phyloP scores from a whole-genome alignment of 2,329 filamentous ascomycete genomes.

The Monilinia fructicola region DNA sequence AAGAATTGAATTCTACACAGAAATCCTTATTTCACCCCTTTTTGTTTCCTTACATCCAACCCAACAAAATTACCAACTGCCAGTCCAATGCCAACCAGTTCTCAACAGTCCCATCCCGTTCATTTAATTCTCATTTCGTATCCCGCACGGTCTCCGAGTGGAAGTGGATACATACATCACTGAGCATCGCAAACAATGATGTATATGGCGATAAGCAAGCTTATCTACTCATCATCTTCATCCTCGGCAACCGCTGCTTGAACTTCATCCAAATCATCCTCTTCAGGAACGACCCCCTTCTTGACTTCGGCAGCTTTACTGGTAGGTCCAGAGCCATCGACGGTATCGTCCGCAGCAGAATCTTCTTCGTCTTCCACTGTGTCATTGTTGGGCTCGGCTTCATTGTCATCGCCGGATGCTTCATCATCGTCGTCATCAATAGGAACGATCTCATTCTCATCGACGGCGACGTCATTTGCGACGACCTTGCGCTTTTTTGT shows the following conservation, averaged over 20 bases:
- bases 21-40: not conserved
- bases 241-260: slow-evolving; percentile 23
- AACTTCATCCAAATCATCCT: slow-evolving; percentile 27
- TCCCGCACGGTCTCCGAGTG: not conserved
- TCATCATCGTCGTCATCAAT: slow-evolving; percentile 4
- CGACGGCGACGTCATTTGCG: slow-evolving; percentile 6
- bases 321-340: slow-evolving; percentile 24
- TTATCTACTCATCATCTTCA: slow-evolving; percentile 28
- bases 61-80: slow-evolving; percentile 11
- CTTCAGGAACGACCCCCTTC: slow-evolving; percentile 16
- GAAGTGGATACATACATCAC: slow-evolving; percentile 6
- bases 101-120: not conserved
- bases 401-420: slow-evolving; percentile 10
- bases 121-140: slow-evolving; percentile 15
- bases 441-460: slow-evolving; percentile 3
- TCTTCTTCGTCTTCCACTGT: slow-evolving; percentile 26
- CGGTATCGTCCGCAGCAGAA: slow-evolving; percentile 23
- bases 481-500: slow-evolving; percentile 37
- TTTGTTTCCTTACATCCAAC: not conserved
- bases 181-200: not conserved
- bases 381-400: not conserved
- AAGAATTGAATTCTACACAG: not conserved
- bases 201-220: not conserved
- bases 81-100: not conserved
- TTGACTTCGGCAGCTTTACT: slow-evolving; percentile 25